Percentiles rank a stretch among this genome's conserved stretches.
Evolutionary conservation across 2,329 filamentous ascomycete species (phyloP).

Genomic region (Chrysosporium queenslandicum): DNA sequence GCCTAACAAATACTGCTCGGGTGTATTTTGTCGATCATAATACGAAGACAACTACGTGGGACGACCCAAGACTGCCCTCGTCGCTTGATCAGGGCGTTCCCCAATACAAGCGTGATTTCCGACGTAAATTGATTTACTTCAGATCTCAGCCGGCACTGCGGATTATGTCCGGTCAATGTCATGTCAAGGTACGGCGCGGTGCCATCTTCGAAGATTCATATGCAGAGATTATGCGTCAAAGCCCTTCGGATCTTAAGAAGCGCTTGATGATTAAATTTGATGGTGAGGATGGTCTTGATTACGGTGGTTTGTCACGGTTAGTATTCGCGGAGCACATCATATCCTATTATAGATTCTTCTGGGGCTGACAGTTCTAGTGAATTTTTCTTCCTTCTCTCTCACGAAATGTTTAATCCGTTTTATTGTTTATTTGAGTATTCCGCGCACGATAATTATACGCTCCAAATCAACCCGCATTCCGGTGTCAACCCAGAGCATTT

Average conservation of each 20-base stretch:
- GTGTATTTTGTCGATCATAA: constrained; percentile 99
- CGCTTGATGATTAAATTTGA: constrained; percentile 99
- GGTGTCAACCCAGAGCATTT: constrained; percentile 98
- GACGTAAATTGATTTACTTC: constrained; percentile 98
- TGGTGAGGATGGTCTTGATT: constrained; percentile 93
- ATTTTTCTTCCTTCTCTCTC: constrained; percentile 97
- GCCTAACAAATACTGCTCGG: constrained; percentile 90
- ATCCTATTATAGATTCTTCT: neutral
- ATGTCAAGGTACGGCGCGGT: constrained; percentile 91
- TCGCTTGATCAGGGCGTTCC: constrained; percentile 96
- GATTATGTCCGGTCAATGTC: constrained; percentile 90
- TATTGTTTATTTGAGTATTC: constrained; percentile 99
- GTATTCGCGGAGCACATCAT: constrained; percentile 17
- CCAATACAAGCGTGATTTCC: constrained; percentile 98
- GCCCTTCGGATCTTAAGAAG: constrained; percentile 92
- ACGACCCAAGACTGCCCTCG: constrained; percentile 87
- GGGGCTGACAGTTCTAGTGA: constrained; percentile 49
- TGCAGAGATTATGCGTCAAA: constrained; percentile 95
- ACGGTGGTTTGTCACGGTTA: constrained; percentile 81
- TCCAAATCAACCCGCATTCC: constrained; percentile 98
- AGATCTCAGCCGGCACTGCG: constrained; percentile 91
- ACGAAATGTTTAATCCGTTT: constrained; percentile 99
- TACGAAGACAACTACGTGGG: constrained; percentile 99
- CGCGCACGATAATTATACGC: constrained; percentile 98
- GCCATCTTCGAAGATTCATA: constrained; percentile 99